phyloP scores from a whole-genome alignment of 441 rosid species.

The Populus hybrid region DNA sequence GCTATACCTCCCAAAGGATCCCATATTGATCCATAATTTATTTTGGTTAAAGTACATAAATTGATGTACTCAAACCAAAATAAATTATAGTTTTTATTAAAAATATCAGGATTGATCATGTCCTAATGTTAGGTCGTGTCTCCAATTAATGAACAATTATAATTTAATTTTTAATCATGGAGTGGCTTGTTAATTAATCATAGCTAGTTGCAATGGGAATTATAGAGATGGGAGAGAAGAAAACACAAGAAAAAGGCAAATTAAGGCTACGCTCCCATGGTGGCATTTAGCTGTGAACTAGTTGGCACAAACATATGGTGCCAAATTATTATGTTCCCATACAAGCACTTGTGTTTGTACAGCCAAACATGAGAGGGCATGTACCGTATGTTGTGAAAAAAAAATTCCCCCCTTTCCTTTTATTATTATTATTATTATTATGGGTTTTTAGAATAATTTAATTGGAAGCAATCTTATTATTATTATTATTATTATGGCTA shows the following conservation, averaged over 20 bases:
- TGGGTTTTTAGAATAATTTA: neutral
- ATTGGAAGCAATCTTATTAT: neutral
- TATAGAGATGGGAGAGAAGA: no score
- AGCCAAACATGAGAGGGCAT: neutral
- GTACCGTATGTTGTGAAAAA: neutral
- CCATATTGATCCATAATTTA: neutral
- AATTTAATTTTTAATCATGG: neutral
- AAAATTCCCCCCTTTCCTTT: no score
- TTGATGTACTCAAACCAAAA: no score
- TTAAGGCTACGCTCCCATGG: neutral
- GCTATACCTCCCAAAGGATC: neutral
- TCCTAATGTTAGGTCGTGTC: neutral
- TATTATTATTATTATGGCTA: neutral
- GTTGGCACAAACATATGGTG: conserved; percentile 23
- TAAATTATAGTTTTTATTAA: no score
- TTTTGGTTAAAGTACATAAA: no score
- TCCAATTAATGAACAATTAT: neutral
- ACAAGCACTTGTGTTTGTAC: neutral
- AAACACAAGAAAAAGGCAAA: neutral
- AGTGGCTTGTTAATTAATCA: no score
- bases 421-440: no score
- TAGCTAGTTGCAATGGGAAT: no score
- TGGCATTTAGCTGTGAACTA: conserved; percentile 27
- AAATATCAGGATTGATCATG: neutral
- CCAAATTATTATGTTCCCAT: conserved; percentile 1